A percentile compares a stretch with the other conserved stretches of the same genome.
Evolutionary conservation across 1,284 basidiomycete genomes (phyloP).

Genomic region (Somion occarium): DNA sequence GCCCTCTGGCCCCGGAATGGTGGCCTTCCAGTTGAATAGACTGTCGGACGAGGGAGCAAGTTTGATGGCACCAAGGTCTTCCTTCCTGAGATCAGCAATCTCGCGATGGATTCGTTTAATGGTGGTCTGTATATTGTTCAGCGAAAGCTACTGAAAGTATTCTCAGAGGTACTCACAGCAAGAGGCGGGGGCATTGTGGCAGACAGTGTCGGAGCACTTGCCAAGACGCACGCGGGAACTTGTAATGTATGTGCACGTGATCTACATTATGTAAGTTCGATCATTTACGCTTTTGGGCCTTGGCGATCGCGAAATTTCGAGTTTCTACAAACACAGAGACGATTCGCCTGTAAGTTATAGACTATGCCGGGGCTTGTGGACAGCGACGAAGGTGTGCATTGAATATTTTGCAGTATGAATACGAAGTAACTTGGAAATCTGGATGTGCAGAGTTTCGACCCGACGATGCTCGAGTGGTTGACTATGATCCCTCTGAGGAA

Average conservation of each 20-base stretch:
- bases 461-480: conserved; percentile 12
- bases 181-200: conserved; percentile 12
- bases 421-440: not conserved
- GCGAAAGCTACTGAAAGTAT: not conserved
- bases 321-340: no score
- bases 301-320: no score
- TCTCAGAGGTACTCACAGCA: conserved; percentile 8
- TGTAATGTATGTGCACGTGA: no score
- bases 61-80: conserved; percentile 71
- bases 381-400: no score
- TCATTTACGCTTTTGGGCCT: no score
- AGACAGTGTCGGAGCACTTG: no score
- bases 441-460: conserved; percentile 14
- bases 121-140: conserved; percentile 52
- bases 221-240: no score
- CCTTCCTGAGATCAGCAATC: conserved; percentile 78
- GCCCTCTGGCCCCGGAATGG: conserved; percentile 78
- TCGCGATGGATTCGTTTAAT: conserved; percentile 87
- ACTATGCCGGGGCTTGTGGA: no score
- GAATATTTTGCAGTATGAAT: no score
- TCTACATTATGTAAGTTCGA: no score
- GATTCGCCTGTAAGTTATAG: no score
- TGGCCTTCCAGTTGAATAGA: conserved; percentile 49
- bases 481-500: conserved; percentile 6
- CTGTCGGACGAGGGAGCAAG: conserved; percentile 56